These are phyloP conservation scores for Primulina tabacum DNA, from an alignment of 257 asterid species.

Conservation along the genomic window DNA sequence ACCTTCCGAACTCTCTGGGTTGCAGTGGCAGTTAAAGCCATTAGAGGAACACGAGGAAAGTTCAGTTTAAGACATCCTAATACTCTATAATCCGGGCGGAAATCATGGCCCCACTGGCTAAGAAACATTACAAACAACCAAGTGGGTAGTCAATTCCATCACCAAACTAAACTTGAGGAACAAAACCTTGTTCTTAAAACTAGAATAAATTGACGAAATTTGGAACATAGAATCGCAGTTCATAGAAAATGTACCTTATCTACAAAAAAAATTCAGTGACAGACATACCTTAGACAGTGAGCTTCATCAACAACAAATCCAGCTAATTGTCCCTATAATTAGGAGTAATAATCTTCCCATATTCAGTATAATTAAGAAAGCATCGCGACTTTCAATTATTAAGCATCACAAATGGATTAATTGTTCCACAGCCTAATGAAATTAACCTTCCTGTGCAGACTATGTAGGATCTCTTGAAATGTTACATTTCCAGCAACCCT, in stretches of 20 bases:
- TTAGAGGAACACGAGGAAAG: slow-evolving; percentile 80
- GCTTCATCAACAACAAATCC: slow-evolving; percentile 98
- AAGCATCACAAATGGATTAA: slow-evolving; percentile 18
- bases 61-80: slow-evolving; percentile 92
- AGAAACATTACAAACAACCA: slow-evolving; percentile 29
- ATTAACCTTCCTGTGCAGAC: slow-evolving; percentile 66
- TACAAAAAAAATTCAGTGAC: slow-evolving; percentile 12
- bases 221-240: neutral
- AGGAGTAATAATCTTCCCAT: slow-evolving; percentile 15
- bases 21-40: slow-evolving; percentile 99
- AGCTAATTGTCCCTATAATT: slow-evolving; percentile 76
- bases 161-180: slow-evolving; percentile 8
- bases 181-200: slow-evolving; percentile 19
- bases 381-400: slow-evolving; percentile 13
- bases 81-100: slow-evolving; percentile 92
- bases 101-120: slow-evolving; percentile 99
- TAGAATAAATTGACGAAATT: slow-evolving; percentile 13
- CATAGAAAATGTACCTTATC: slow-evolving; percentile 3
- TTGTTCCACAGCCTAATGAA: slow-evolving; percentile 18
- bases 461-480: slow-evolving; percentile 72
- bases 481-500: slow-evolving; percentile 85
- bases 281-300: slow-evolving; percentile 83
- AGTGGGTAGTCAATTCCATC: slow-evolving; percentile 17
- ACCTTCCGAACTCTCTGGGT: slow-evolving; percentile 83
- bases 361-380: slow-evolving; percentile 21